A percentile compares a stretch with the other conserved stretches of the same genome.
Evolutionary conservation across 148 eudicot genomes (phyloP).

Genomic region (Rhododendron kiyosumense): DNA sequence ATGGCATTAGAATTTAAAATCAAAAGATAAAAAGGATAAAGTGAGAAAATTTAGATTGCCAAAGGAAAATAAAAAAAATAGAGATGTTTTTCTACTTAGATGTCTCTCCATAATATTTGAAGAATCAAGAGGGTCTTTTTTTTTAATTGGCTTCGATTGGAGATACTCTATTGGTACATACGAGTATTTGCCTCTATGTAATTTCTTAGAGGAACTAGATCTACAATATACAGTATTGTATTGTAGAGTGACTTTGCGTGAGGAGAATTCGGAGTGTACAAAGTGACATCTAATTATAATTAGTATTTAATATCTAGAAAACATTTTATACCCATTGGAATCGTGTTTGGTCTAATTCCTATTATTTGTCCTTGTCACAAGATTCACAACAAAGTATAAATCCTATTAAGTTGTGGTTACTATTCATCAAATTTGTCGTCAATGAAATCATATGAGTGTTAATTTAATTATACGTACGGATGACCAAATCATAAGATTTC

Average conservation of each 20-base stretch:
- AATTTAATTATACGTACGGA: not conserved
- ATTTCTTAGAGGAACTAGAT: not conserved
- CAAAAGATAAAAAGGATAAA: too few species aligned
- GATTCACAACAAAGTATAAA: not conserved
- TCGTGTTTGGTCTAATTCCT: not conserved
- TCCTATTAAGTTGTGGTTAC: not conserved
- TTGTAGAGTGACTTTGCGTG: not conserved
- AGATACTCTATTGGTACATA: too few species aligned
- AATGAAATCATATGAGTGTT: not conserved
- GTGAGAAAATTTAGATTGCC: too few species aligned
- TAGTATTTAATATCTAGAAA: not conserved
- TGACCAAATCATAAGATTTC: not conserved
- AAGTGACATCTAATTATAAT: not conserved
- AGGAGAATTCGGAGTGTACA: not conserved
- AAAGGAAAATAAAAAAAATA: too few species aligned
- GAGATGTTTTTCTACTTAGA: too few species aligned
- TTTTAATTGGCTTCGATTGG: too few species aligned
- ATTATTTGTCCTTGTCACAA: not conserved
- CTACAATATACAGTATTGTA: not conserved
- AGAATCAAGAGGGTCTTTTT: too few species aligned
- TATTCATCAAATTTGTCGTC: not conserved
- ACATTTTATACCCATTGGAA: not conserved
- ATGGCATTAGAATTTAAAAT: too few species aligned
- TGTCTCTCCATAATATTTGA: too few species aligned
- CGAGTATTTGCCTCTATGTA: too few species aligned